Evolutionary conservation across 148 eudicot genomes (phyloP), one percentile per base, ranked within the genome.

Genomic region (Hydrangea macrophylla): DNA sequence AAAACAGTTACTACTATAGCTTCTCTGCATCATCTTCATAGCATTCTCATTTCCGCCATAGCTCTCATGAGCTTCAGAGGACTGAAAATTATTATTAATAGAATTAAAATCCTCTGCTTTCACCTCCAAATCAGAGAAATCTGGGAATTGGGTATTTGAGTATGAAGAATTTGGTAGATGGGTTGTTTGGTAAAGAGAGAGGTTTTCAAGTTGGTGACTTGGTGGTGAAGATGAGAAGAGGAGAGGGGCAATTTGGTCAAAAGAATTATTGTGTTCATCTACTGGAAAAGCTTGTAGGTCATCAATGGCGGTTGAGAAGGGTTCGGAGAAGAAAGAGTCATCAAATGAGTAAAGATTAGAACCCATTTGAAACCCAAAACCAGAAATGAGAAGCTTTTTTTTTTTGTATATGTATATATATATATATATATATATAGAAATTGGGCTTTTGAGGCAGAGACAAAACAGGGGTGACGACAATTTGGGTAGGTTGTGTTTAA

Each of bases 21-120:
- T 86, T 65, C 84, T 82, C 61, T 88, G 95, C 86, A 93, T 80
- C 75, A 78, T 70, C 72, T 72, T 82, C 18, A 75, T 44, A 72
- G 82, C 71, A 73, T 48, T 48, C 23, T 82, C 82, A 55, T 66
- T 60, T 8, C 74, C 81, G 33, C 53, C 68, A 67, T 75, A 79
- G 44, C 73, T 65, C n/a, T n/a, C n/a, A 54, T 69, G 51, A 17
- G 77, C 61, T 42, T 53, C 64, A 27, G 72, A 23, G 1, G 77
- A 60, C 64, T 76, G 76, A 2, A 67, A 40, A 13, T 51, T 74
- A n/a, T n/a, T n/a, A 23, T 36, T 58, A 22, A 75, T 42, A 7
- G 69, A 74, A 51, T 81, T 81, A 61, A 86, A 70, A 12, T 92
- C 88, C 83, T 92, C 90, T 70, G 84, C 76, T 86, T 91, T 92